phyloP scores from a whole-genome alignment of 495 filamentous ascomycete genomes.

The Neurospora intermedia region DNA sequence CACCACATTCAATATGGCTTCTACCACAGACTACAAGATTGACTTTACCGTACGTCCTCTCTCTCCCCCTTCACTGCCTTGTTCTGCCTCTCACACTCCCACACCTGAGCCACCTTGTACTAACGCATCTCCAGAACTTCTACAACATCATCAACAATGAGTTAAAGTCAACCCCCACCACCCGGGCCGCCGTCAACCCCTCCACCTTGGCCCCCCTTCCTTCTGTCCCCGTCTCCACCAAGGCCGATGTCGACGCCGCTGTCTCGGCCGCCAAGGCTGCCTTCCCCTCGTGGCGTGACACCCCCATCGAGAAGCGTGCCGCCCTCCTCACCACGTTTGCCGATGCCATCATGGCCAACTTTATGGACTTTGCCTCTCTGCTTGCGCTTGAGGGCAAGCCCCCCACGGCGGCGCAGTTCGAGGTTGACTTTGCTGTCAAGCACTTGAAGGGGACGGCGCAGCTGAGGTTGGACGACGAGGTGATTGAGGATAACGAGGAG shows the following conservation, averaged over 20 bases:
- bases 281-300: constrained; percentile 34
- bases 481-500: constrained; percentile 37
- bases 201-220: constrained; percentile 37
- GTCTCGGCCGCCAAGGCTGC: constrained; percentile 35
- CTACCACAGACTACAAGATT: neutral
- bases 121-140: constrained; percentile 13
- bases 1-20: neutral
- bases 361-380: constrained; percentile 25
- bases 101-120: neutral
- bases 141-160: constrained; percentile 39
- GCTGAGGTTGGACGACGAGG: constrained; percentile 6
- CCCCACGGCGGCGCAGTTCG: constrained; percentile 16
- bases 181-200: constrained; percentile 33
- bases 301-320: constrained; percentile 37
- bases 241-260: constrained; percentile 39
- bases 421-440: constrained; percentile 21
- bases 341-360: constrained; percentile 23
- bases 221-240: constrained; percentile 32
- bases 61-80: neutral
- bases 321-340: constrained; percentile 43
- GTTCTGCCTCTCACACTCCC: neutral
- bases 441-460: neutral
- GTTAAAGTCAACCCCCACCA: constrained; percentile 21
- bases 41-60: neutral
- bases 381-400: constrained; percentile 23